Evolutionary conservation across 2,329 filamentous ascomycete species (phyloP).

Genomic region (Alternaria hordeiaustralica): DNA sequence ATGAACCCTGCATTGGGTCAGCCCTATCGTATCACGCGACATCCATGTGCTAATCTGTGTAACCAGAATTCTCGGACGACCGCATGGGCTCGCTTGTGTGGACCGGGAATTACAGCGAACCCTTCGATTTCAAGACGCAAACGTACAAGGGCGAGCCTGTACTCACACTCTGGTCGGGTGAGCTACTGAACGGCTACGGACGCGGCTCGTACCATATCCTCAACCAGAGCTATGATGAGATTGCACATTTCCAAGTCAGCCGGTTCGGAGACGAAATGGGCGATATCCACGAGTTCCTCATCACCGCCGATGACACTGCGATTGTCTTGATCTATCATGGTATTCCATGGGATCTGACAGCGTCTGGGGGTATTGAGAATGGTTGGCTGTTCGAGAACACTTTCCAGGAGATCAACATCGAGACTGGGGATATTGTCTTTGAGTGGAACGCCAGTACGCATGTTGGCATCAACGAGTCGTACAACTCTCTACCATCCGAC

Average conservation of each 20-base stretch:
- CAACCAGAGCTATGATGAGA: conserved; percentile 26
- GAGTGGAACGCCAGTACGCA: conserved; percentile 50
- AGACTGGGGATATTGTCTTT: conserved; percentile 50
- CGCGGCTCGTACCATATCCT: conserved; percentile 21
- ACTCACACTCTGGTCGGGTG: conserved; percentile 27
- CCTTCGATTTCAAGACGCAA: conserved; percentile 30
- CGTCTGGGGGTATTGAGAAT: conserved; percentile 40
- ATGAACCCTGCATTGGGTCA: background rate
- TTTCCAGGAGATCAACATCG: conserved; percentile 54
- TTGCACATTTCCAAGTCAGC: conserved; percentile 19
- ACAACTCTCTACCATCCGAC: conserved; percentile 25
- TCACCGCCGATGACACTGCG: conserved; percentile 53
- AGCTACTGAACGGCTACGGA: conserved; percentile 17
- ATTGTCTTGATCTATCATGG: conserved; percentile 52
- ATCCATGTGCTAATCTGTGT: background rate
- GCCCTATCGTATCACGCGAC: background rate
- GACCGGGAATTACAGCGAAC: conserved; percentile 24
- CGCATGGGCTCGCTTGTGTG: conserved; percentile 26
- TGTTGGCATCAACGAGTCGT: conserved; percentile 36
- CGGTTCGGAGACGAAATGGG: conserved; percentile 17
- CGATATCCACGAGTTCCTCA: conserved; percentile 55
- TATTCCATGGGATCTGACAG: conserved; percentile 48
- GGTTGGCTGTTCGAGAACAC: conserved; percentile 54
- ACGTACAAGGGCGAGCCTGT: conserved; percentile 29
- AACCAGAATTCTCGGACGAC: conserved; percentile 20